phyloP scores from a whole-genome alignment of 1,284 basidiomycete genomes.

The Crucibulum cyathiforme region DNA sequence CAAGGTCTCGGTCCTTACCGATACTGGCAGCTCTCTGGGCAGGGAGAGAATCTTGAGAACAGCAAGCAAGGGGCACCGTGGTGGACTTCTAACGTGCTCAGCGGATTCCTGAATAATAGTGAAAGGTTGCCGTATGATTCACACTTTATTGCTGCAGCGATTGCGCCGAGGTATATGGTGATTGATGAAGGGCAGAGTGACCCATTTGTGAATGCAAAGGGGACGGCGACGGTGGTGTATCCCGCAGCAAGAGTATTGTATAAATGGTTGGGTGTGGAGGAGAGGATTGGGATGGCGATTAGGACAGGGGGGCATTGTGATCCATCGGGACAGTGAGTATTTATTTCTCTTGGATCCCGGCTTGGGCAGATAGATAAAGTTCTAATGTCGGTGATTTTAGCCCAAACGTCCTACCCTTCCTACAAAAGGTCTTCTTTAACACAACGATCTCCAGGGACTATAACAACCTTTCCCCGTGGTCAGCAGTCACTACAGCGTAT shows the following conservation, averaged over 20 bases:
- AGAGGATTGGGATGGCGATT: slow-evolving; percentile 27
- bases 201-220: background rate
- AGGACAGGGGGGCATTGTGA: slow-evolving; percentile 26
- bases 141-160: slow-evolving; percentile 8
- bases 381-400: background rate
- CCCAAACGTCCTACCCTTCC: slow-evolving; percentile 12
- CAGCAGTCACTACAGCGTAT: slow-evolving; percentile 5
- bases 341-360: background rate
- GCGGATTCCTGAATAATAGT: slow-evolving; percentile 9
- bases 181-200: no score
- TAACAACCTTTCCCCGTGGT: slow-evolving; percentile 7
- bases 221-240: slow-evolving; percentile 26
- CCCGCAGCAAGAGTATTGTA: slow-evolving; percentile 23
- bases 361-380: background rate
- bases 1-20: slow-evolving; percentile 10
- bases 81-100: slow-evolving; percentile 7
- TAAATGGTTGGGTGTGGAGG: slow-evolving; percentile 22
- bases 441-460: slow-evolving; percentile 14
- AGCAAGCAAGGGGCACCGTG: slow-evolving; percentile 8
- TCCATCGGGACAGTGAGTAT: slow-evolving; percentile 23
- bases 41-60: slow-evolving; percentile 11
- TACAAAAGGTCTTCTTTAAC: slow-evolving; percentile 17
- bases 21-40: slow-evolving; percentile 6
- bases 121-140: slow-evolving; percentile 9
- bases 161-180: slow-evolving; percentile 1